Conservation (phyloP, 192 early-diverging fungal species). For the Gamsiella multidivaricata region DNA sequence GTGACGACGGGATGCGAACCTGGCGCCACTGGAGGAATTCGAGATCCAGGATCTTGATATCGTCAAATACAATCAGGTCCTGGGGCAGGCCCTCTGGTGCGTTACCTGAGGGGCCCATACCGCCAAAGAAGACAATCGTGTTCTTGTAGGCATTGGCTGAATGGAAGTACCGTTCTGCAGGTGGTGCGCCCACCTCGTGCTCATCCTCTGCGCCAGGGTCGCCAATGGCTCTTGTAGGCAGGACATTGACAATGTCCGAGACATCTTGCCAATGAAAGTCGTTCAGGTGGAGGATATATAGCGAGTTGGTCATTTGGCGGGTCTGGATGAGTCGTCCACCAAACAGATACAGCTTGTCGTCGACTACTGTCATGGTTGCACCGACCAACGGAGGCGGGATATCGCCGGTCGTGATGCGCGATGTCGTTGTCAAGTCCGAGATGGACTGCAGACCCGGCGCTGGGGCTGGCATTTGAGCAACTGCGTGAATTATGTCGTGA, state of each 20-base stretch:
- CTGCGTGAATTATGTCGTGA: not conserved
- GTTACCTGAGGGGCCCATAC: conserved; percentile 71
- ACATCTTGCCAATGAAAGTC: conserved; percentile 72
- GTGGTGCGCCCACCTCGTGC: conserved; percentile 42
- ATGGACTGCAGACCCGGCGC: conserved; percentile 62
- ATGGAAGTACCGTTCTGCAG: conserved; percentile 76
- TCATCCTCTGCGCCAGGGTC: conserved; percentile 52
- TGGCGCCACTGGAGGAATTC: conserved; percentile 64
- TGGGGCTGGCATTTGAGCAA: conserved; percentile 20
- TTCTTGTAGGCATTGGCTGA: conserved; percentile 71
- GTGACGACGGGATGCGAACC: conserved; percentile 48
- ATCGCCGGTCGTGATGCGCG: conserved; percentile 66
- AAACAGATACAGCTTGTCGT: conserved; percentile 73
- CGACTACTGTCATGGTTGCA: conserved; percentile 70
- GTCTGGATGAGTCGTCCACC: conserved; percentile 74
- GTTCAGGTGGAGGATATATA: conserved; percentile 73
- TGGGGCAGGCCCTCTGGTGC: conserved; percentile 40
- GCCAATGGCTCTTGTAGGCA: conserved; percentile 31
- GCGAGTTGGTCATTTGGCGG: conserved; percentile 76
- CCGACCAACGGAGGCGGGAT: conserved; percentile 80
- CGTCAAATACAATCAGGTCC: conserved; percentile 70
- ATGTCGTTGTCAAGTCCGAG: conserved; percentile 62
- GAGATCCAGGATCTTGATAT: conserved; percentile 72
- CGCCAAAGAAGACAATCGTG: conserved; percentile 75
- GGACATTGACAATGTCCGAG: conserved; percentile 43